phyloP scores from a whole-genome alignment of 2,329 filamentous ascomycete genomes.

The Botrytis fragariae region DNA sequence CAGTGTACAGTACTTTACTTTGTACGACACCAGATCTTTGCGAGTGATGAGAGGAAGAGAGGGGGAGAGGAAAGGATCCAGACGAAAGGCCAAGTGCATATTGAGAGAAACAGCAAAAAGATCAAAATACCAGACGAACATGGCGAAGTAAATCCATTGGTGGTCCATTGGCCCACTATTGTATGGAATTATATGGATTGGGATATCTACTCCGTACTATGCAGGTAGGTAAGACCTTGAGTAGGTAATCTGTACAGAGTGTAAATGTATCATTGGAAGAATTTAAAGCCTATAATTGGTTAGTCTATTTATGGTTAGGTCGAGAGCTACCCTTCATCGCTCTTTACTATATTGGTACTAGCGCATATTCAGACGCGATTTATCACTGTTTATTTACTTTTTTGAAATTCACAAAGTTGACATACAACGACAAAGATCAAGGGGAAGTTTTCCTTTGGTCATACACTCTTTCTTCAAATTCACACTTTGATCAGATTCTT shows the following conservation, averaged over 20 bases:
- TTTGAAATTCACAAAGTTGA: background rate
- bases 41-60: background rate
- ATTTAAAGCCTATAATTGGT: background rate
- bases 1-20: background rate
- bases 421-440: background rate
- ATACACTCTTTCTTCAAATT: slow-evolving; percentile 13
- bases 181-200: background rate
- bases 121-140: slow-evolving; percentile 12
- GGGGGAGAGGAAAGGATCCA: background rate
- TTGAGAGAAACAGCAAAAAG: background rate
- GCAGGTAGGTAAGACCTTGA: background rate
- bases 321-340: background rate
- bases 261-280: background rate
- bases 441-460: slow-evolving; percentile 6
- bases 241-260: background rate
- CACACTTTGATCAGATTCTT: background rate
- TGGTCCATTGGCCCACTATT: background rate
- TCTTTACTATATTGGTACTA: slow-evolving; percentile 2
- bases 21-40: background rate
- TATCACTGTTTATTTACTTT: slow-evolving; percentile 16
- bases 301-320: background rate
- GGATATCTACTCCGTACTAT: background rate
- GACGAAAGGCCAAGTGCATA: slow-evolving; percentile 1
- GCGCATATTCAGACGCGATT: slow-evolving; percentile 1
- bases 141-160: background rate